phyloP scores from a whole-genome alignment of 2,329 filamentous ascomycete species.

The Cercospora sp. region DNA sequence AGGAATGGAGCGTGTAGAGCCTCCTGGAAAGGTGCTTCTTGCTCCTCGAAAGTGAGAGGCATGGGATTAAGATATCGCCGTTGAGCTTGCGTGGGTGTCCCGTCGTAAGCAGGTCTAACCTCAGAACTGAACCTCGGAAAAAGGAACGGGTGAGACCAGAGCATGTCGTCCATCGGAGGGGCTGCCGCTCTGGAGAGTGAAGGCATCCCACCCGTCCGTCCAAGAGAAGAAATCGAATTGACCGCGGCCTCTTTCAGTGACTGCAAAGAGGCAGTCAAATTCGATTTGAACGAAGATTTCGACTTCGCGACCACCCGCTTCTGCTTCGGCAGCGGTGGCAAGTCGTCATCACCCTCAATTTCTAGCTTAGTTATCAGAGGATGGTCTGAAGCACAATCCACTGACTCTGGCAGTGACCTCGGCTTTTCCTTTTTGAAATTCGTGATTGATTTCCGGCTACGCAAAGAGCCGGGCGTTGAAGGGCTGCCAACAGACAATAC shows the following conservation, averaged over 20 bases:
- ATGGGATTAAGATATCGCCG: constrained; percentile 63
- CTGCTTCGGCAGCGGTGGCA: constrained; percentile 33
- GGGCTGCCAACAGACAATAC: constrained; percentile 47
- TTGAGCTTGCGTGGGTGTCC: constrained; percentile 56
- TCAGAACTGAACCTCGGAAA: constrained; percentile 61
- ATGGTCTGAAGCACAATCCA: constrained; percentile 59
- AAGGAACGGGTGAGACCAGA: constrained; percentile 60
- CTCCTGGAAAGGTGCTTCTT: constrained; percentile 40
- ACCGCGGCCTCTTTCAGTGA: constrained; percentile 60
- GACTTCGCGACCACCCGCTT: constrained; percentile 44
- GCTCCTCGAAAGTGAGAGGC: constrained; percentile 42
- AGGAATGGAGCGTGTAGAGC: constrained; percentile 40
- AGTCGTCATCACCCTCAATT: constrained; percentile 36
- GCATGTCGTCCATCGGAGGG: constrained; percentile 52
- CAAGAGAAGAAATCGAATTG: constrained; percentile 60
- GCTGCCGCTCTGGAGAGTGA: constrained; percentile 19
- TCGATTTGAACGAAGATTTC: constrained; percentile 59
- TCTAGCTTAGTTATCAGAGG: constrained; percentile 52
- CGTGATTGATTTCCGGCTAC: constrained; percentile 39
- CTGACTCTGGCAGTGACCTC: constrained; percentile 50
- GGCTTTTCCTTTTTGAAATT: constrained; percentile 49
- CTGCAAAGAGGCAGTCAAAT: constrained; percentile 62
- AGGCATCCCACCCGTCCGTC: constrained; percentile 37
- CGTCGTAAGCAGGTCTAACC: constrained; percentile 57
- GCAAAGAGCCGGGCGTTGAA: constrained; percentile 44